Base-by-base conservation (phyloP, 2,329 filamentous ascomycete species). In the Podosphaera fusca region DNA sequence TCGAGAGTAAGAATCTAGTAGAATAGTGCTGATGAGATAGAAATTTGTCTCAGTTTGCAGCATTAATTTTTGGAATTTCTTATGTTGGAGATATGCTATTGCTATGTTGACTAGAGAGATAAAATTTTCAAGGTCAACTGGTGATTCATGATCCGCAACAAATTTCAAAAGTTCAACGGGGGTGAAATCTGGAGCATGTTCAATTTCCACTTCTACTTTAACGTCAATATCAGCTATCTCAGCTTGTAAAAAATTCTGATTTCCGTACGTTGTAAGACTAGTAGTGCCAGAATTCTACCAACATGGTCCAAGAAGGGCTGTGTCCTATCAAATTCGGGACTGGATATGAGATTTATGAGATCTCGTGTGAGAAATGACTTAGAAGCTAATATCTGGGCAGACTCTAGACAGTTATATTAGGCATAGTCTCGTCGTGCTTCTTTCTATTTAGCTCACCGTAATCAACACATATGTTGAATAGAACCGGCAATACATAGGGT, bases 391-490 rank as follows among this genome's bases (percentile, higher is more conserved):
- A 69, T 66, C 61, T 82, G 79, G 14, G 78, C 77, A 60, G 67
- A 66, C 61, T 66, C 79, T 82, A 56, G 21, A 21, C 2, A 51
- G 54, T 60, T 31, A 53, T 12, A 34, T 67, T 49, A 67, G 63
- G 53, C 29, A 34, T 31, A 2, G 1, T n/a, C 3, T 31, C 4
- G 3, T 21, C 10, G 7, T 51, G 31, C 9, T n/a, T 29, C 38
- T 8, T 4, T 3, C 38, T 42, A 21, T 21, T 4, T 29, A 14
- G 50, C 72, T 68, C 65, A 81, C 79, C 77, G 64, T 80, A 82
- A 64, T 83, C 80, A 12, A 82, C 73, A 57, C 78, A 74, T 53
- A 81, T 72, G 63, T 83, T 83, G 66, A 76, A 80, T 3, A 82
- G 67, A 6, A 82, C 80, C 0, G 78, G 76, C 46, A 82, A 73